Evolutionary conservation across 2,329 filamentous ascomycete genomes (phyloP).

Genomic region (Pyrenophora graminea): DNA sequence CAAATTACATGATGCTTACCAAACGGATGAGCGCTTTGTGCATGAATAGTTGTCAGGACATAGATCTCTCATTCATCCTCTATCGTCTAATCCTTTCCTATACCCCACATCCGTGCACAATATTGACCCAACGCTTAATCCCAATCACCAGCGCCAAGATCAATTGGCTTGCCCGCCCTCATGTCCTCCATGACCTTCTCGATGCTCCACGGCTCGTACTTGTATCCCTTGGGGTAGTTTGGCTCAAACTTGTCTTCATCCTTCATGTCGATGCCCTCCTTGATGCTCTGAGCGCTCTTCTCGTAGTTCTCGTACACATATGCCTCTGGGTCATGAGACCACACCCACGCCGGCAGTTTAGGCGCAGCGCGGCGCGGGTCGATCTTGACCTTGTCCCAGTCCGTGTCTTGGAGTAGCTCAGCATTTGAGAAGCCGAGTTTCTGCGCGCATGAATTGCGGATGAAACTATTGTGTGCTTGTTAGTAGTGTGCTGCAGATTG

Average conservation of each 20-base stretch:
- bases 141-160: slow-evolving; percentile 45
- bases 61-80: too few species aligned
- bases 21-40: too few species aligned
- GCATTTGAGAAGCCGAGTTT: slow-evolving; percentile 55
- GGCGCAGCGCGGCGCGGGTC: slow-evolving; percentile 51
- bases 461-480: slow-evolving; percentile 41
- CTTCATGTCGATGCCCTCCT: slow-evolving; percentile 49
- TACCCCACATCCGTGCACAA: not conserved
- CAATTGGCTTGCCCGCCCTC: slow-evolving; percentile 40
- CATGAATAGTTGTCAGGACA: too few species aligned
- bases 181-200: slow-evolving; percentile 49
- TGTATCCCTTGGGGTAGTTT: slow-evolving; percentile 52
- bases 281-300: slow-evolving; percentile 48
- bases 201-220: slow-evolving; percentile 49
- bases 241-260: slow-evolving; percentile 49
- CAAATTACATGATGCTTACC: too few species aligned
- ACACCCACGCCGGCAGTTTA: slow-evolving; percentile 54
- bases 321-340: slow-evolving; percentile 51
- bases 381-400: slow-evolving; percentile 55
- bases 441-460: slow-evolving; percentile 55
- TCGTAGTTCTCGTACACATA: slow-evolving; percentile 53
- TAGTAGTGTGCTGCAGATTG: slow-evolving; percentile 4
- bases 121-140: slow-evolving; percentile 20
- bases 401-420: slow-evolving; percentile 53
- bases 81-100: too few species aligned